Base-by-base conservation (phyloP, 2,329 filamentous ascomycete species). In the Coniella lustricola region DNA sequence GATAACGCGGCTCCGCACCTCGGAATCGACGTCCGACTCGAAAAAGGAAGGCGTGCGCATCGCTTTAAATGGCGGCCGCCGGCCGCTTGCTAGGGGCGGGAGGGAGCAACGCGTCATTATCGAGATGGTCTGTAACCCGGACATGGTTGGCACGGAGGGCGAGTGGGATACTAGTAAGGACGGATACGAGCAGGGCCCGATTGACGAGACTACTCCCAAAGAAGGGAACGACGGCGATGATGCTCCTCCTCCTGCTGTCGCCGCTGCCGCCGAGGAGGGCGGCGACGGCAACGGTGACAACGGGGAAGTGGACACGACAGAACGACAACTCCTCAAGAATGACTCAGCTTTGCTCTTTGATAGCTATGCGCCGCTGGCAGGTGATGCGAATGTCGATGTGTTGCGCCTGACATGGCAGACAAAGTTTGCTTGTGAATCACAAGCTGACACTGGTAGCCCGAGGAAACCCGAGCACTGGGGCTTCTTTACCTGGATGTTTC, bases 401-500 rank as follows among this genome's bases (percentile, higher is more conserved):
- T 67, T 97, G 55, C 79, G 82, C 47, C 65, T 97, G 60, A 83
- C 85, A 32, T 98, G 91, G 91, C 73, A 77, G 62, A 96, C 91
- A 13, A 89, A 91, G 65, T 83, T 89, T 62, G 91, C 88, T 1
- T 97, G 93, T 64, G 83, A 89, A 61, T 72, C 68, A 33, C 54
- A 54, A 4, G 60, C 65, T 59, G 57, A 64, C 21, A 57, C 68
- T 9, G 70, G 72, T 36, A 67, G 66, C 17, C 57, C 62, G 48
- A 60, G 61, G 34, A 56, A 62, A 50, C 66, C 66, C 16, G 17
- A 40, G 10, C 76, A 81, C 62, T 97, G 91, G 93, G 93, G 93
- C 2, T 93, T 96, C 73, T 97, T 97, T 62, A 96, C 91, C 16
- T 98, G 93, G 93, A 79, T 97, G 61, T 80, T 97, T 57, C 82